Conservation (phyloP, 148 eudicot species). For the Rhododendron vialii region DNA sequence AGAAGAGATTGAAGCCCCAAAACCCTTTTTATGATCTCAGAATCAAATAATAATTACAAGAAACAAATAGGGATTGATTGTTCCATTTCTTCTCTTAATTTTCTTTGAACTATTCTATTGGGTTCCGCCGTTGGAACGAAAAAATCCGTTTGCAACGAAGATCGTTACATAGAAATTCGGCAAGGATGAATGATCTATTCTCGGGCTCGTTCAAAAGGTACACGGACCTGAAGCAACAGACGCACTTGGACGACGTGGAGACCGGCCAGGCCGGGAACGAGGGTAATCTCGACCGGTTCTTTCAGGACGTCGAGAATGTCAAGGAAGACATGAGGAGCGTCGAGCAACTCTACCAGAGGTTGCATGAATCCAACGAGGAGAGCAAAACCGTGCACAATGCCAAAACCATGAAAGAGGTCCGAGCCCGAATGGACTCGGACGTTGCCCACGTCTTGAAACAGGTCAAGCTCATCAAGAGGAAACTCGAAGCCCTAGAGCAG, state of each 20-base stretch:
- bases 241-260: slow-evolving; percentile 2
- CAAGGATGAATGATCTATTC: neutral
- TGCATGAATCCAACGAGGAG: slow-evolving; percentile 14
- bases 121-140: neutral
- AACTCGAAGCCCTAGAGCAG: slow-evolving; percentile 11
- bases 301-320: slow-evolving; percentile 2
- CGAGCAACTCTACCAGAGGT: slow-evolving; percentile 6
- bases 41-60: neutral
- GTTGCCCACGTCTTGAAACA: slow-evolving; percentile 18
- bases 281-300: neutral
- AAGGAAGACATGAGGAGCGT: neutral
- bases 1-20: neutral
- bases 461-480: slow-evolving; percentile 18
- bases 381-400: slow-evolving; percentile 24
- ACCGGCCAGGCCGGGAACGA: neutral
- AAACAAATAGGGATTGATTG: neutral
- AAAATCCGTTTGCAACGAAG: neutral
- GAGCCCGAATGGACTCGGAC: slow-evolving; percentile 17
- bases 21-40: neutral
- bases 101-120: too few species aligned
- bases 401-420: slow-evolving; percentile 15
- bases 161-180: neutral
- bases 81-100: neutral
- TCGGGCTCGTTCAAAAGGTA: slow-evolving; percentile 6
- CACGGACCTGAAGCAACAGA: slow-evolving; percentile 2